A percentile compares a stretch with the other conserved stretches of the same genome.
Evolutionary conservation across 2,329 filamentous ascomycete species (phyloP).

Genomic region (Monilinia aucupariae): DNA sequence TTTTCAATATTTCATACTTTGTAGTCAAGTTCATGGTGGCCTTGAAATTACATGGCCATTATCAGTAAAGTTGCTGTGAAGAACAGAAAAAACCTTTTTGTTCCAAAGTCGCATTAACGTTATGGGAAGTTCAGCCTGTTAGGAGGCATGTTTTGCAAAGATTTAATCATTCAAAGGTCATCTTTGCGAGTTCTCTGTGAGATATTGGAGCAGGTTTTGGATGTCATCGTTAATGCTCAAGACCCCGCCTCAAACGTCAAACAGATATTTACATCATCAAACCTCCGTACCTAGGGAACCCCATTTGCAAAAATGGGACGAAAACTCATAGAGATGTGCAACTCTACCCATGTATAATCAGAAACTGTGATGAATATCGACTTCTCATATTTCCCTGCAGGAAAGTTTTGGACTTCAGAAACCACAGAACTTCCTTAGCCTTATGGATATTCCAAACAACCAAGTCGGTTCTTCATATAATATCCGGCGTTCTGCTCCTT

Average conservation of each 20-base stretch:
- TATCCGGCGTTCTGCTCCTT: conserved; percentile 22
- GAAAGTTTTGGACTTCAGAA: conserved; percentile 9
- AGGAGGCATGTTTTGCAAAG: not conserved
- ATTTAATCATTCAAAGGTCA: not conserved
- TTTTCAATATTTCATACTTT: conserved; percentile 4
- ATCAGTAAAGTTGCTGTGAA: not conserved
- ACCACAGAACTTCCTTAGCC: not conserved
- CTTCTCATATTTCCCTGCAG: conserved; percentile 18
- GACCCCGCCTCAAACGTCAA: conserved; percentile 28
- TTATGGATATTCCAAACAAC: conserved; percentile 28
- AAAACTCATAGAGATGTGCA: conserved; percentile 32
- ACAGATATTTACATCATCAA: conserved; percentile 25
- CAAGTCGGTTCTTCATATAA: conserved; percentile 32
- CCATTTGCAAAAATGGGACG: conserved; percentile 33
- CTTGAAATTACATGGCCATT: not conserved
- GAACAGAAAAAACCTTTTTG: not conserved
- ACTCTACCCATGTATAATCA: conserved; percentile 35
- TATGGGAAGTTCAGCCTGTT: not conserved
- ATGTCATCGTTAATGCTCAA: conserved; percentile 14
- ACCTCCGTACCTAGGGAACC: conserved; percentile 32
- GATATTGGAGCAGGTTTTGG: not conserved
- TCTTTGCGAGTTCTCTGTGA: not conserved
- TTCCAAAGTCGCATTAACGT: conserved; percentile 1
- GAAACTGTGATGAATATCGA: conserved; percentile 34
- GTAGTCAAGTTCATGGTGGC: not conserved